phyloP scores from a whole-genome alignment of 2,329 filamentous ascomycete genomes.

The Nemania abortiva region DNA sequence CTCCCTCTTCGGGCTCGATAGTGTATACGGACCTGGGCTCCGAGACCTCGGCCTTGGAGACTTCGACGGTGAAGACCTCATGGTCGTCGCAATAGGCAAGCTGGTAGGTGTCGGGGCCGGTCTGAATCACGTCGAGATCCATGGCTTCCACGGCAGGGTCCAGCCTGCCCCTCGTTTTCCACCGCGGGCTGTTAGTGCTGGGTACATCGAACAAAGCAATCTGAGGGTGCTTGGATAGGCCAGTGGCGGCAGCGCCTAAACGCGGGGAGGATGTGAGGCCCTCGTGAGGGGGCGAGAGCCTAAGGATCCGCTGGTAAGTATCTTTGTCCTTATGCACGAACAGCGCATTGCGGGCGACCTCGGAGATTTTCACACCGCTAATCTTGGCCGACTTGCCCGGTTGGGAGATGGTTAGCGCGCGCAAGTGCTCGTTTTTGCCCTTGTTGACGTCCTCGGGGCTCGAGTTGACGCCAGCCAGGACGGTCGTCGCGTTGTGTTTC shows the following conservation, averaged over 20 bases:
- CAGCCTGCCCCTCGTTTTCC: slow-evolving; percentile 62
- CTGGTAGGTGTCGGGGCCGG: slow-evolving; percentile 71
- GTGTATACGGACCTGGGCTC: slow-evolving; percentile 68
- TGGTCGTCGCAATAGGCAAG: slow-evolving; percentile 84
- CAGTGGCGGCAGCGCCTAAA: slow-evolving; percentile 83
- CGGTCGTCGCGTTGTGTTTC: slow-evolving; percentile 61
- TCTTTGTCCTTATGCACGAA: slow-evolving; percentile 66
- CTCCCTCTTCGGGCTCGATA: slow-evolving; percentile 62
- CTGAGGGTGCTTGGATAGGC: slow-evolving; percentile 79
- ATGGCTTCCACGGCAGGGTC: slow-evolving; percentile 69
- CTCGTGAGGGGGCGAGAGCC: slow-evolving; percentile 64
- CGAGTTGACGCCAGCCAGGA: slow-evolving; percentile 87
- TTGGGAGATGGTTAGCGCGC: slow-evolving; percentile 74
- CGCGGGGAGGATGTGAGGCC: slow-evolving; percentile 62
- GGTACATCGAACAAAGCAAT: slow-evolving; percentile 83
- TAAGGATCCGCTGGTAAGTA: slow-evolving; percentile 70
- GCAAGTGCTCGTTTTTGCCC: slow-evolving; percentile 86
- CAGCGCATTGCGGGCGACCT: slow-evolving; percentile 65
- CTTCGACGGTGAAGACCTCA: slow-evolving; percentile 76
- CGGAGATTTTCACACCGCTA: slow-evolving; percentile 60
- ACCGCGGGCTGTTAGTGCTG: slow-evolving; percentile 63
- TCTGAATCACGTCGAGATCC: slow-evolving; percentile 78
- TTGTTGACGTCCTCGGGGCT: slow-evolving; percentile 76
- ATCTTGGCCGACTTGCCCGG: slow-evolving; percentile 50
- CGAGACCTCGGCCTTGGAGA: slow-evolving; percentile 56